Evolutionary conservation across 208 protist species (phyloP), one percentile per base, ranked within the genome.

Genomic region (Naegleria fowleri): DNA sequence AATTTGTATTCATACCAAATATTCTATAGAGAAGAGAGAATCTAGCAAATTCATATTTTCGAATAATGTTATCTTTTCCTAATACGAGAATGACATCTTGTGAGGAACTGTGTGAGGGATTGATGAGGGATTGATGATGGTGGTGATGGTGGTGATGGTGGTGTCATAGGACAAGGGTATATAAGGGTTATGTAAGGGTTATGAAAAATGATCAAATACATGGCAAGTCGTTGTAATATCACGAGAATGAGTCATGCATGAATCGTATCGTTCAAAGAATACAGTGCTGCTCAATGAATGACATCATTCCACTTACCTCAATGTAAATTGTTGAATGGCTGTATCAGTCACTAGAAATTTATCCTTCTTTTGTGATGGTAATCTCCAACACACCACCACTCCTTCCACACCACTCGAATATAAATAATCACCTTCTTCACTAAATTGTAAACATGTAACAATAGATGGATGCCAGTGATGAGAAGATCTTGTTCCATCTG

Each of bases 341-440:
- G 25, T 36, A 36, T 36, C 29, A 36, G 67, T 79, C 9, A 36
- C 16, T 13, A 79, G 1, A 33, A 79, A 79, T 79, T 79, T 79
- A 79, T 79, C 67, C 29, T 79, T 79, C 25, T 79, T 79, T 36
- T 36, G 67, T 36, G 67, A 79, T 36, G 67, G 67, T 79, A 79
- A 79, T 79, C 67, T 79, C 67, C 67, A 79, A 36, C 29, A 79
- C 19, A 79, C 67, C 29, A 79, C 29, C 19, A 79, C 67, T 36
- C 67, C 67, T 79, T 79, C 67, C 2, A 79, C 9, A 79, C 67
- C 67, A 36, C 25, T 13, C 36, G 67, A 79, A 79, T 36, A 79
- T 79, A 79, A 79, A 79, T 79, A 79, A 79, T 79, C 67, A 36
- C 67, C 67, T 79, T 79, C 67, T 79, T 36, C 67, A 79, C 29